phyloP scores from a whole-genome alignment of 495 filamentous ascomycete species.

The Cercophora newfieldiana region DNA sequence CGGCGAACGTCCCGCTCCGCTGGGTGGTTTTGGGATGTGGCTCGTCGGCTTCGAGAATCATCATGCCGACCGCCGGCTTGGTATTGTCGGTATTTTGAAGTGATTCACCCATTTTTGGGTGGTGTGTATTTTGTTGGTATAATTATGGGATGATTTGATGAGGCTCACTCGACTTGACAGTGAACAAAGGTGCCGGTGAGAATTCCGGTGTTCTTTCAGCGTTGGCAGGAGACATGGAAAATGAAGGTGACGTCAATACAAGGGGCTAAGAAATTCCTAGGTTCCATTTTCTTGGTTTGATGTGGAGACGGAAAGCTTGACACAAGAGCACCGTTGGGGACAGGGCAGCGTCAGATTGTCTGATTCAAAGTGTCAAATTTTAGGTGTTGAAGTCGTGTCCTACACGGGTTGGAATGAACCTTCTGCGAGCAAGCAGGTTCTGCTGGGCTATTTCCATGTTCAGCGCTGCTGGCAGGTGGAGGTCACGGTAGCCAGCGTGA shows the following conservation, averaged over 20 bases:
- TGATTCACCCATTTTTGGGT: neutral
- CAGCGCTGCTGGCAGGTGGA: no score
- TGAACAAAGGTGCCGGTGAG: no score
- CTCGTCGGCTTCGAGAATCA: constrained; percentile 39
- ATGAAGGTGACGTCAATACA: neutral
- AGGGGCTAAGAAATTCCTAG: neutral
- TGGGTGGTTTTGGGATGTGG: constrained; percentile 28
- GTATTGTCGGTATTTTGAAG: neutral
- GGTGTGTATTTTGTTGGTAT: neutral
- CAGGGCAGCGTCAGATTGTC: neutral
- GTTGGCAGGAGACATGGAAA: neutral
- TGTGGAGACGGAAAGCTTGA: neutral
- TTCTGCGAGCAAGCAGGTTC: no score
- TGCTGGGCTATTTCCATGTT: no score
- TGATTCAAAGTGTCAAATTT: no score
- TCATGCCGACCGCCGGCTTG: constrained; percentile 24
- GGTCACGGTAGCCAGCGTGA: no score
- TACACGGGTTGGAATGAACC: no score
- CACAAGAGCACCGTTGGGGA: neutral
- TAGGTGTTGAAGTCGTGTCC: no score
- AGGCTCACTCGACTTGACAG: neutral
- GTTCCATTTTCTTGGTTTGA: neutral
- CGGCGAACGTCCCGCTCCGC: constrained; percentile 28
- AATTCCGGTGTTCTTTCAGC: neutral
- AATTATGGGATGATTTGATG: neutral